These are phyloP conservation scores for Leccinellum rugosiceps DNA, from an alignment of 768 basidiomycete species.

Conservation along the genomic window DNA sequence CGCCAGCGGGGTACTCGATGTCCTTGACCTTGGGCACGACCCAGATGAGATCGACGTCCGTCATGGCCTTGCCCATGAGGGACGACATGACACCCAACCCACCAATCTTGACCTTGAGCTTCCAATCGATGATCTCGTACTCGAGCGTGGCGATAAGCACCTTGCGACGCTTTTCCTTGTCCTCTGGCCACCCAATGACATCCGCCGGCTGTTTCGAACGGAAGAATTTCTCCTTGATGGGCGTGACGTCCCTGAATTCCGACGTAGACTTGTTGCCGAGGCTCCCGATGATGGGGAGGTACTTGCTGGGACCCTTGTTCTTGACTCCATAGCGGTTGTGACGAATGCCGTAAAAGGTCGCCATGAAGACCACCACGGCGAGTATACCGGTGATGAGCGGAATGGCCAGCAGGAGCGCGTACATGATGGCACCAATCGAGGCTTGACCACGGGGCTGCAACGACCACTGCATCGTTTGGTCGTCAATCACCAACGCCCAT, in stretches of 20 bases:
- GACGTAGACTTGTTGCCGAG: conserved; percentile 63
- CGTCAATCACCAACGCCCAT: conserved; percentile 82
- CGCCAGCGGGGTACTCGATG: conserved; percentile 87
- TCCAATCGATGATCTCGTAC: conserved; percentile 97
- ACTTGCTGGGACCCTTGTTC: conserved; percentile 65
- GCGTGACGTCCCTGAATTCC: conserved; percentile 61
- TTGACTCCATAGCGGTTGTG: conserved; percentile 90
- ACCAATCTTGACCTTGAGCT: conserved; percentile 96
- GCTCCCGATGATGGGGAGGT: conserved; percentile 83
- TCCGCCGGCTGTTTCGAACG: conserved; percentile 60
- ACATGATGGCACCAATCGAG: conserved; percentile 82
- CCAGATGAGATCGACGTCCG: conserved; percentile 93
- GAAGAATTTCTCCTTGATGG: conserved; percentile 72
- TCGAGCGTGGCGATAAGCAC: conserved; percentile 91
- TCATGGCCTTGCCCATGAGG: conserved; percentile 98
- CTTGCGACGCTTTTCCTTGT: conserved; percentile 85
- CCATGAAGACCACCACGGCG: conserved; percentile 87
- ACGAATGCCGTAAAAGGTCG: conserved; percentile 94
- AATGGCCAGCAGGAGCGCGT: conserved; percentile 74
- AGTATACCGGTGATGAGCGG: conserved; percentile 82
- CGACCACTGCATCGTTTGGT: conserved; percentile 71
- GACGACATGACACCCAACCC: conserved; percentile 97
- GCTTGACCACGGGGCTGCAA: conserved; percentile 81
- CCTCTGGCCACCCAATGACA: conserved; percentile 95
- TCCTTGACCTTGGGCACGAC: conserved; percentile 94